These are phyloP conservation scores for Acacia confusa DNA, from an alignment of 306 rosid genomes.

Conservation along the genomic window DNA sequence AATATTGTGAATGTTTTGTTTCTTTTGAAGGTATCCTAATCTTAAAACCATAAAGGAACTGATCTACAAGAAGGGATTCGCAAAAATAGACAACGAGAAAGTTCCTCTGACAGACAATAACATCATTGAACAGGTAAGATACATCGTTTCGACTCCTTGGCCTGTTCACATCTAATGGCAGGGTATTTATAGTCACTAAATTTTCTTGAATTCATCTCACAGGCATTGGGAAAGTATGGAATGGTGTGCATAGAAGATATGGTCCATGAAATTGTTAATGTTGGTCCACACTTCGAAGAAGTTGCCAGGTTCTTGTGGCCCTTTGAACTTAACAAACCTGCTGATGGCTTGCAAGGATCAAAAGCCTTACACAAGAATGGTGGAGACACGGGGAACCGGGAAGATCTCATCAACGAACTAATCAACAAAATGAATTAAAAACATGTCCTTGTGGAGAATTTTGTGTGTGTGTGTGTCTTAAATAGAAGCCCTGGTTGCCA, in stretches of 20 bases:
- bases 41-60: constrained; percentile 78
- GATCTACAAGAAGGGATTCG: constrained; percentile 71
- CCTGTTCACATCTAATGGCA: background rate
- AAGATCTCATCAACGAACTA: constrained; percentile 72
- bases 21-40: constrained; percentile 68
- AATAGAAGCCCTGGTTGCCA: constrained; percentile 3
- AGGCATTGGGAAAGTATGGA: constrained; percentile 72
- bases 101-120: constrained; percentile 93
- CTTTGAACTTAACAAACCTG: constrained; percentile 70
- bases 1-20: constrained; percentile 12
- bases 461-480: constrained; percentile 22
- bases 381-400: constrained; percentile 83
- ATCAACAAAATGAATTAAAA: constrained; percentile 73
- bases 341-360: constrained; percentile 58
- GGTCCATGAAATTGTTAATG: constrained; percentile 69
- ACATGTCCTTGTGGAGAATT: background rate
- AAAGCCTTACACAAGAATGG: constrained; percentile 64
- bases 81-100: constrained; percentile 55
- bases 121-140: constrained; percentile 71
- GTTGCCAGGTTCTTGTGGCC: constrained; percentile 71
- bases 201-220: constrained; percentile 15
- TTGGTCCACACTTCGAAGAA: constrained; percentile 85
- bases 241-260: constrained; percentile 85
- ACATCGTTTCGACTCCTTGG: background rate
- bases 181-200: background rate